A percentile compares a stretch with the other conserved stretches of the same genome.
Evolutionary conservation across 1,139 yeast genomes (phyloP).

Genomic region (Insectozyma bohioensis): DNA sequence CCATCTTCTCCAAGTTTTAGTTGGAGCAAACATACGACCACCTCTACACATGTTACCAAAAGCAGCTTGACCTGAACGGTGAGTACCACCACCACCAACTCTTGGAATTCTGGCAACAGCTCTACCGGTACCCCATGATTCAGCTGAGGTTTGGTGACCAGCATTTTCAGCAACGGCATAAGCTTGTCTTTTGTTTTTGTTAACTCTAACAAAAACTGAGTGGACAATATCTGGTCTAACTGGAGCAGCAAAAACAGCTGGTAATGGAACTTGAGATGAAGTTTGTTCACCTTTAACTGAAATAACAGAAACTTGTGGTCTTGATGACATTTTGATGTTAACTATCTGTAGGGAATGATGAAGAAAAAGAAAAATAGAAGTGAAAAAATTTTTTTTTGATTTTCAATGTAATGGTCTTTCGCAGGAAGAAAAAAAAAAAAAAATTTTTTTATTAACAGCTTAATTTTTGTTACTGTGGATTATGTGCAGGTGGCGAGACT

Average conservation of each 20-base stretch:
- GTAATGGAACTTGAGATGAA: slow-evolving; percentile 83
- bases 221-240: slow-evolving; percentile 99
- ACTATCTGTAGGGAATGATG: slow-evolving; percentile 24
- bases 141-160: slow-evolving; percentile 99
- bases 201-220: slow-evolving; percentile 96
- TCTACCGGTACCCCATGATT: slow-evolving; percentile 99
- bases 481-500: slow-evolving; percentile 5
- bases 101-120: slow-evolving; percentile 99
- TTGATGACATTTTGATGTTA: slow-evolving; percentile 58
- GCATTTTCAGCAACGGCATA: slow-evolving; percentile 99
- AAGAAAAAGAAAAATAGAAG: slow-evolving; percentile 20
- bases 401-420: neutral
- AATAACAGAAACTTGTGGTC: slow-evolving; percentile 97
- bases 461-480: no score
- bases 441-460: no score
- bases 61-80: slow-evolving; percentile 99
- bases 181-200: slow-evolving; percentile 99
- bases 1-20: slow-evolving; percentile 99
- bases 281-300: slow-evolving; percentile 86
- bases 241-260: slow-evolving; percentile 99
- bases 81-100: slow-evolving; percentile 99
- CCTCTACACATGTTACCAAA: slow-evolving; percentile 99
- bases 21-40: slow-evolving; percentile 99
- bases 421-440: slow-evolving; percentile 1
- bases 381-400: slow-evolving; percentile 11